A percentile compares a stretch with the other conserved stretches of the same genome.
phyloP scores from a whole-genome alignment of 768 basidiomycete species.

The Cantharellus anzutake region DNA sequence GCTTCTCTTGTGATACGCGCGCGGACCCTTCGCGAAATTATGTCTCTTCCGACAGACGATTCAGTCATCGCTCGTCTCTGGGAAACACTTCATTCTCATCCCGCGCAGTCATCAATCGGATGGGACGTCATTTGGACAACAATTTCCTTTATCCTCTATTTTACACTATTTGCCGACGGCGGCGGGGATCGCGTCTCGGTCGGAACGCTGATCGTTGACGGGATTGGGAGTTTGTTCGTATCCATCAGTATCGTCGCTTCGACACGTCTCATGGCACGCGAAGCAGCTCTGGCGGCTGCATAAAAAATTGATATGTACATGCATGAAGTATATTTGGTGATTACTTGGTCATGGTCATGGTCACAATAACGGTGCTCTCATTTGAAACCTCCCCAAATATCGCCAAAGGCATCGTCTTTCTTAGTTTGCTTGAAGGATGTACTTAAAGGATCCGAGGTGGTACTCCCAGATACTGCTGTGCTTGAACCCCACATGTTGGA shows the following conservation, averaged over 20 bases:
- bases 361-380: background rate
- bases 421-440: constrained; percentile 24
- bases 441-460: constrained; percentile 17
- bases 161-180: background rate
- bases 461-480: constrained; percentile 14
- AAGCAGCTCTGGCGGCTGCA: no score
- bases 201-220: no score
- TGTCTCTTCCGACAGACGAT: constrained; percentile 12
- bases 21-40: constrained; percentile 13
- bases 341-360: no score
- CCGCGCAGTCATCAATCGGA: constrained; percentile 44
- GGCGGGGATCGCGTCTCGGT: no score
- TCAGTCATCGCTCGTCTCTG: constrained; percentile 12
- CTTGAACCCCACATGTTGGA: constrained; percentile 3
- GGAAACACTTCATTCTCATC: constrained; percentile 28
- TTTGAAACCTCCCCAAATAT: constrained; percentile 41
- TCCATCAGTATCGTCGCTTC: no score
- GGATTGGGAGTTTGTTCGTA: no score
- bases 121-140: constrained; percentile 46
- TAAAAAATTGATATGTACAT: no score
- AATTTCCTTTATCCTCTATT: constrained; percentile 24
- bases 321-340: no score
- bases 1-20: constrained; percentile 20
- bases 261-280: no score
- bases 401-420: constrained; percentile 66